A percentile compares a stretch with the other conserved stretches of the same genome.
phyloP scores from a whole-genome alignment of 2,329 filamentous ascomycete genomes.

The Meredithiella fracta region DNA sequence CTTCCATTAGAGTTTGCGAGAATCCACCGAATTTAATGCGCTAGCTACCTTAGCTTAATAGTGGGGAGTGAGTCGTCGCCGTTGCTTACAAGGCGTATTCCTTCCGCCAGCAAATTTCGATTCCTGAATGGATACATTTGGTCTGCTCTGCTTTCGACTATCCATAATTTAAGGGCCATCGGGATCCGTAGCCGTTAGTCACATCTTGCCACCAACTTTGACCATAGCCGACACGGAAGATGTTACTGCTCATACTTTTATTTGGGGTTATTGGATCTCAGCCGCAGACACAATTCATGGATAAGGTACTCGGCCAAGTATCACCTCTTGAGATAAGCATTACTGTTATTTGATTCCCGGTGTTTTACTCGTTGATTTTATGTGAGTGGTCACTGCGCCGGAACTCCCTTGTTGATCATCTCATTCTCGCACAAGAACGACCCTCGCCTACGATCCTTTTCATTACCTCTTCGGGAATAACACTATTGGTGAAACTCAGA shows the following conservation, averaged over 20 bases:
- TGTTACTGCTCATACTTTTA: too few relatives aligned
- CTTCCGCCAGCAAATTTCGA: background rate
- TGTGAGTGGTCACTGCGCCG: background rate
- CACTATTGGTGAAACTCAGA: background rate
- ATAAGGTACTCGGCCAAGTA: too few relatives aligned
- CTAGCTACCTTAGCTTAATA: background rate
- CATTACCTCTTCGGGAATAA: conserved; percentile 11
- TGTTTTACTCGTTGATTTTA: background rate
- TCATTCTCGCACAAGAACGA: background rate
- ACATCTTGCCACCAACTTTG: background rate
- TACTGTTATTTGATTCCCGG: too few relatives aligned
- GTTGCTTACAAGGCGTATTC: background rate
- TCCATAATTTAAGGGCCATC: background rate
- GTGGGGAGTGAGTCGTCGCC: background rate
- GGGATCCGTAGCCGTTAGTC: background rate
- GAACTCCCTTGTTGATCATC: background rate
- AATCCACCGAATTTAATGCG: background rate
- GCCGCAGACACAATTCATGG: too few relatives aligned
- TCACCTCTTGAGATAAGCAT: too few relatives aligned
- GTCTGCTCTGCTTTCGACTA: conserved; percentile 1
- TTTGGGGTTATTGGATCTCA: too few relatives aligned
- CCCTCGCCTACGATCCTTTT: background rate
- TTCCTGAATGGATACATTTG: background rate
- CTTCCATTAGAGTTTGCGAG: background rate
- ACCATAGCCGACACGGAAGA: too few relatives aligned